Evolutionary conservation across 352 stramenopile species (phyloP).

Genomic region (Phytophthora pini): DNA sequence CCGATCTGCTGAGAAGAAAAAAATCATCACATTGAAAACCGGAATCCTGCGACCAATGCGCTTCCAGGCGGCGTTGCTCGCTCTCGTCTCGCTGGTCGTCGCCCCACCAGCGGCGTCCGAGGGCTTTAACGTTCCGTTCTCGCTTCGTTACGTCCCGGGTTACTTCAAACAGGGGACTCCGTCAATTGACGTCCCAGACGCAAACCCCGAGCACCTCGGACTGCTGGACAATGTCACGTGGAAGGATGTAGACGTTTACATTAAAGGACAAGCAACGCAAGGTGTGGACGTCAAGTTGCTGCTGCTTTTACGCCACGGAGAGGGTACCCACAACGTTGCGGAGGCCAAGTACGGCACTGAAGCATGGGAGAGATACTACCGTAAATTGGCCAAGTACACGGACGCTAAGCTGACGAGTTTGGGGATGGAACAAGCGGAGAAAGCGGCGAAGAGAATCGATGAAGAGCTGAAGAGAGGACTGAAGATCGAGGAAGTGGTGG

Average conservation of each 20-base stretch:
- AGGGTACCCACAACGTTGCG: constrained; percentile 35
- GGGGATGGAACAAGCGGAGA: constrained; percentile 23
- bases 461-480: constrained; percentile 13
- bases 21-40: constrained; percentile 5
- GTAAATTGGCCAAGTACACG: constrained; percentile 36
- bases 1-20: constrained; percentile 8
- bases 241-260: constrained; percentile 38
- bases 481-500: constrained; percentile 22
- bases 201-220: constrained; percentile 32
- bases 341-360: constrained; percentile 33
- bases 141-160: constrained; percentile 41
- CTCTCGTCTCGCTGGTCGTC: constrained; percentile 1
- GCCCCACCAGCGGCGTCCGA: not conserved
- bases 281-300: constrained; percentile 37
- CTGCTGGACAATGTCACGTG: constrained; percentile 36
- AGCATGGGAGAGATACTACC: constrained; percentile 32
- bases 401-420: constrained; percentile 33
- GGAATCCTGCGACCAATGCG: constrained; percentile 10
- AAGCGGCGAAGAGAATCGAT: constrained; percentile 19
- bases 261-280: constrained; percentile 13
- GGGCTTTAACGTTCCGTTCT: constrained; percentile 25
- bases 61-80: constrained; percentile 2
- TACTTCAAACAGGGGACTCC: constrained; percentile 43
- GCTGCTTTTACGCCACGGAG: constrained; percentile 34
- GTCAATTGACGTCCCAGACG: constrained; percentile 3